A percentile compares a stretch with the other conserved stretches of the same genome.
These are phyloP conservation scores for Dactylellina haptotyla DNA, from an alignment of 2,329 filamentous ascomycete genomes.

Conservation along the genomic window DNA sequence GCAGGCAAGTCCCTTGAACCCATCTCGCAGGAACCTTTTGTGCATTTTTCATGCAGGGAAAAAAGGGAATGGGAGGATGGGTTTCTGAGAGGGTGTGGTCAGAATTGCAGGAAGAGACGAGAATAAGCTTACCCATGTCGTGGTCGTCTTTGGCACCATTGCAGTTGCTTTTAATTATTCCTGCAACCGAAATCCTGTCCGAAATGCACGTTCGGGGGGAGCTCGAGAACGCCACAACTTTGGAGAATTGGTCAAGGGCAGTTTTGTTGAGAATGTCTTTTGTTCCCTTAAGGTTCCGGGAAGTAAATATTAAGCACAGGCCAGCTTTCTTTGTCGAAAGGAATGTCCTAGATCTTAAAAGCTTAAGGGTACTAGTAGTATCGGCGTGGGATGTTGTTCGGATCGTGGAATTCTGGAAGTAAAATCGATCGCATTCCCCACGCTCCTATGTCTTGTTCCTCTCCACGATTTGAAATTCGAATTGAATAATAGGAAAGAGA, in stretches of 20 bases:
- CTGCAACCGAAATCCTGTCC: slow-evolving; percentile 8
- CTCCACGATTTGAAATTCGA: slow-evolving; percentile 27
- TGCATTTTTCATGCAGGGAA: neutral
- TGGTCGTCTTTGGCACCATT: slow-evolving; percentile 42
- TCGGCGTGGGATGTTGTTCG: neutral
- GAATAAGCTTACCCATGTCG: slow-evolving; percentile 50
- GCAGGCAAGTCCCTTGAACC: too few species aligned
- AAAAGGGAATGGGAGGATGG: neutral
- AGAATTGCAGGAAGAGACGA: neutral
- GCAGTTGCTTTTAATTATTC: neutral
- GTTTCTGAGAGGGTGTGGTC: slow-evolving; percentile 7
- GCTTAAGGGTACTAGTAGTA: neutral
- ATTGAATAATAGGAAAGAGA: slow-evolving; percentile 24
- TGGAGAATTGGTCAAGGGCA: neutral
- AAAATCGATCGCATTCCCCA: neutral
- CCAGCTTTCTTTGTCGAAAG: too few species aligned
- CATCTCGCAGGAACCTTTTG: neutral
- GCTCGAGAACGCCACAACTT: neutral
- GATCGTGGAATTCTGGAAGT: neutral
- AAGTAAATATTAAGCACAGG: slow-evolving; percentile 9
- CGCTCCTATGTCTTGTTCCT: neutral
- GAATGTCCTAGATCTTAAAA: neutral
- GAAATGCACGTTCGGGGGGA: neutral
- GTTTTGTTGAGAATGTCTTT: slow-evolving; percentile 30
- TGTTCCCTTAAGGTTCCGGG: neutral